Evolutionary conservation across 768 basidiomycete genomes (phyloP).

Genomic region (Lentinula sp.): DNA sequence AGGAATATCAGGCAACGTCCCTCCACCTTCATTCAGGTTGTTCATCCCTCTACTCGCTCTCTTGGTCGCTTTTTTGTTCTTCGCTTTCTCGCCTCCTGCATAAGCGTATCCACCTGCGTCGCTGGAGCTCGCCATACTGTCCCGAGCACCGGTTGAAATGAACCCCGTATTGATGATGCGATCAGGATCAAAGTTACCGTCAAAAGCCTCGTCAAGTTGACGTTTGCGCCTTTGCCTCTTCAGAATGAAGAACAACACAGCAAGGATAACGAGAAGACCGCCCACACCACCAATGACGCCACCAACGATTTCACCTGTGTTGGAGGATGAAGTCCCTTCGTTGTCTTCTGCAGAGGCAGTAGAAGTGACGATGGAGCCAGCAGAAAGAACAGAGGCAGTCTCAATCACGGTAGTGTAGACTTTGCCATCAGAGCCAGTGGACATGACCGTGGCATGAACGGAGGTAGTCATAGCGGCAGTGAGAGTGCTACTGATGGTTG

Average conservation of each 20-base stretch:
- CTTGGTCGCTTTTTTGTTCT: neutral
- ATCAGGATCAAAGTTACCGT: constrained; percentile 10
- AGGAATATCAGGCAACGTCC: constrained; percentile 2
- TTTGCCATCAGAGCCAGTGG: neutral
- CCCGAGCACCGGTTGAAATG: neutral
- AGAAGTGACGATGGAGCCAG: neutral
- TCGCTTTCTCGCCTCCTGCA: constrained; percentile 1
- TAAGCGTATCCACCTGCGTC: neutral
- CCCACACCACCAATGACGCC: constrained; percentile 5
- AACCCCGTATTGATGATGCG: neutral
- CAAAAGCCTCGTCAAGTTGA: constrained; percentile 6
- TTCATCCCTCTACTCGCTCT: neutral
- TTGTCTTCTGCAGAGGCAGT: neutral
- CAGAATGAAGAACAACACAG: neutral
- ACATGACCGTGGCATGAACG: neutral
- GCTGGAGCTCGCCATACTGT: neutral
- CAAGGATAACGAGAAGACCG: neutral
- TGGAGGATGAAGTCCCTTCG: neutral
- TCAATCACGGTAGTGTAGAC: neutral
- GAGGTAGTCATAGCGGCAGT: constrained; percentile 1
- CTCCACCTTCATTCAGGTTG: neutral
- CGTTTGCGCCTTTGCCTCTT: neutral
- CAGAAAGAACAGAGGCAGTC: neutral
- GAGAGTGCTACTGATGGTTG: constrained; percentile 1
- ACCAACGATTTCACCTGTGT: constrained; percentile 7